Percentiles rank a stretch among this genome's conserved stretches.
phyloP scores from a whole-genome alignment of 768 basidiomycete species.

The Russula emetica region DNA sequence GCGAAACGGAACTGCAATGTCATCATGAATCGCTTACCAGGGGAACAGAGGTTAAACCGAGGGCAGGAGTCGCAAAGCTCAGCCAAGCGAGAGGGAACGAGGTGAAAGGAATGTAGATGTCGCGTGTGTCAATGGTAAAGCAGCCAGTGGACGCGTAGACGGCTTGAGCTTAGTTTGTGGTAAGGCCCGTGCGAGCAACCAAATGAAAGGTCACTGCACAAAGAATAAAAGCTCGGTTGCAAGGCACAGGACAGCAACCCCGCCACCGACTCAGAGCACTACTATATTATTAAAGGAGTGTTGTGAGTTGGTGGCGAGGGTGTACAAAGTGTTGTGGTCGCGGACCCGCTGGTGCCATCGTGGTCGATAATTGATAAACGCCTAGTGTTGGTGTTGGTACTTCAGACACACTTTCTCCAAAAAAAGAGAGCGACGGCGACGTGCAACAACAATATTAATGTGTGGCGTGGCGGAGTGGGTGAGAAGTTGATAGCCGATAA shows the following conservation, averaged over 20 bases:
- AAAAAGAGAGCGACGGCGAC: no score
- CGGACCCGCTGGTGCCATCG: no score
- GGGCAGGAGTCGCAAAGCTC: neutral
- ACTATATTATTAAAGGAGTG: no score
- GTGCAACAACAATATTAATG: no score
- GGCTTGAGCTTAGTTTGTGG: neutral
- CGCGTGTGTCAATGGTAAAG: neutral
- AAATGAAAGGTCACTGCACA: neutral
- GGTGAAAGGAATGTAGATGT: neutral
- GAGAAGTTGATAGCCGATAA: neutral
- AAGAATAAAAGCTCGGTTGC: neutral
- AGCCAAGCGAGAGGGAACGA: neutral
- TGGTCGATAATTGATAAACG: no score
- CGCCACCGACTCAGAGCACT: no score
- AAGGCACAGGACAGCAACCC: neutral
- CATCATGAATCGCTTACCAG: neutral
- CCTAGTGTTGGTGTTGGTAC: no score
- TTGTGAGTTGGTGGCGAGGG: neutral
- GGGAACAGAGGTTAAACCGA: neutral
- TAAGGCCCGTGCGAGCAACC: neutral
- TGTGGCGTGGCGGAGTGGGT: no score
- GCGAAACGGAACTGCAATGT: no score
- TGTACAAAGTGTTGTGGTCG: neutral
- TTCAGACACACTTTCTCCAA: no score
- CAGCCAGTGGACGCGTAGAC: neutral